Percentiles rank a stretch among this genome's conserved stretches.
Conservation (phyloP, 495 filamentous ascomycete species). For the Hypoxylon subgilvum region DNA sequence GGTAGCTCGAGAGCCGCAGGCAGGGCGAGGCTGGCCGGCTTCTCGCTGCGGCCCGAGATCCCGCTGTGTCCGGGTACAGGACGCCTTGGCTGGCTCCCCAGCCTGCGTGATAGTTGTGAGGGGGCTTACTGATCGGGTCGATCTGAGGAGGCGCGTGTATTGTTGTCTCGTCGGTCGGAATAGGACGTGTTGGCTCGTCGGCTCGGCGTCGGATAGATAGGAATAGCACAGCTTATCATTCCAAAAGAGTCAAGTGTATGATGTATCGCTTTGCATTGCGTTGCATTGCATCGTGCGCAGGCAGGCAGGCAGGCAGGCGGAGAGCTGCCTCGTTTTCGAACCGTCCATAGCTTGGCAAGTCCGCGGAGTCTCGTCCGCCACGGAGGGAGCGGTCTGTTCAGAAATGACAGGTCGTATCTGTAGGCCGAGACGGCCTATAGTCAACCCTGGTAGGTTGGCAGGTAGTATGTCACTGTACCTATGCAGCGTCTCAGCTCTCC, state of each 20-base stretch:
- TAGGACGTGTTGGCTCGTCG: neutral
- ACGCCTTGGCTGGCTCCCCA: constrained; percentile 56
- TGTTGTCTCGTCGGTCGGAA: neutral
- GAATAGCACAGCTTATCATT: neutral
- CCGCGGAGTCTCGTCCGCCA: no score
- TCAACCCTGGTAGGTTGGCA: constrained; percentile 6
- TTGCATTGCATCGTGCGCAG: no score
- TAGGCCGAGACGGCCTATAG: neutral
- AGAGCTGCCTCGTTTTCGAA: neutral
- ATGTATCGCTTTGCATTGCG: no score
- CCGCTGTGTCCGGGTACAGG: constrained; percentile 61
- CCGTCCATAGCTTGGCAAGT: neutral
- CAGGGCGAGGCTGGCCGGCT: constrained; percentile 61
- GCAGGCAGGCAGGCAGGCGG: neutral
- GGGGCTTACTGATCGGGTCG: constrained; percentile 30
- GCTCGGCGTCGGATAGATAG: neutral
- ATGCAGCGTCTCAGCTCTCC: neutral
- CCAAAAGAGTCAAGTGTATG: neutral
- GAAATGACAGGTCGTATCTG: constrained; percentile 26
- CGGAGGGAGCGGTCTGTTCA: no score
- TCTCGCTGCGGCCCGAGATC: constrained; percentile 59
- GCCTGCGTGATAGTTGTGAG: constrained; percentile 56
- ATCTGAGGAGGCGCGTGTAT: neutral
- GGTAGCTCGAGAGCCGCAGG: constrained; percentile 59
- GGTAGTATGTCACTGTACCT: neutral